A percentile compares a stretch with the other conserved stretches of the same genome.
Evolutionary conservation across 2,329 filamentous ascomycete genomes (phyloP).

Genomic region (Plenodomus tracheiphilus): DNA sequence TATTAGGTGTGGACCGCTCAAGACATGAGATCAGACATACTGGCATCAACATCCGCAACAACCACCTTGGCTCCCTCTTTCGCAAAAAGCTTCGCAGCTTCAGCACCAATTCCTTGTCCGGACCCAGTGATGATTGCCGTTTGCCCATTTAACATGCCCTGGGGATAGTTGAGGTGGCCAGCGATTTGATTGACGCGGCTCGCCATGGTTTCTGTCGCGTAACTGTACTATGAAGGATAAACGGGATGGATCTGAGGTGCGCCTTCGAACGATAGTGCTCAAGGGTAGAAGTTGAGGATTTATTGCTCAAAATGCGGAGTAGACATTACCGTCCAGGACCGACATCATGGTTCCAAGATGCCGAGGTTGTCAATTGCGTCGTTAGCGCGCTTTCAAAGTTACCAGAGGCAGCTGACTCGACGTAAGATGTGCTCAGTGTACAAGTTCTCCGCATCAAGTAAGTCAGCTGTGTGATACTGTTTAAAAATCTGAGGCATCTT

Average conservation of each 20-base stretch:
- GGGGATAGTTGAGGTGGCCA: slow-evolving; percentile 79
- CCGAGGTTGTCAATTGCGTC: slow-evolving; percentile 11
- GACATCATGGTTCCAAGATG: slow-evolving; percentile 9
- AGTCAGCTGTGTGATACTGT: background rate
- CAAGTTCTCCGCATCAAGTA: background rate
- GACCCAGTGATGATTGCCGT: slow-evolving; percentile 86
- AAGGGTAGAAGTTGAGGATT: background rate
- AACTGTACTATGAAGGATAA: background rate
- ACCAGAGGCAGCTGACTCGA: slow-evolving; percentile 10
- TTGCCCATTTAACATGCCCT: slow-evolving; percentile 76
- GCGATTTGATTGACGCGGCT: slow-evolving; percentile 70
- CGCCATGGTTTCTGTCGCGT: background rate
- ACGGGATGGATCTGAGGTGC: no score
- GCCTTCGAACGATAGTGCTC: no score
- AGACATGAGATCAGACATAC: slow-evolving; percentile 46
- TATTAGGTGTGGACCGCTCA: slow-evolving; percentile 10
- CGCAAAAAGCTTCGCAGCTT: slow-evolving; percentile 78
- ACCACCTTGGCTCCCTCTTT: slow-evolving; percentile 87
- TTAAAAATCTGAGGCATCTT: background rate
- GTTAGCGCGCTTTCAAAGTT: slow-evolving; percentile 12
- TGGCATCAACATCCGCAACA: slow-evolving; percentile 78
- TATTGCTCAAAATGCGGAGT: slow-evolving; percentile 19
- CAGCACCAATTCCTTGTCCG: slow-evolving; percentile 86
- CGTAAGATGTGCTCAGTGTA: background rate
- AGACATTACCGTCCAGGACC: slow-evolving; percentile 19